A percentile compares a stretch with the other conserved stretches of the same genome.
These are phyloP conservation scores for Solanum piurae DNA, from an alignment of 257 asterid species.

Conservation along the genomic window DNA sequence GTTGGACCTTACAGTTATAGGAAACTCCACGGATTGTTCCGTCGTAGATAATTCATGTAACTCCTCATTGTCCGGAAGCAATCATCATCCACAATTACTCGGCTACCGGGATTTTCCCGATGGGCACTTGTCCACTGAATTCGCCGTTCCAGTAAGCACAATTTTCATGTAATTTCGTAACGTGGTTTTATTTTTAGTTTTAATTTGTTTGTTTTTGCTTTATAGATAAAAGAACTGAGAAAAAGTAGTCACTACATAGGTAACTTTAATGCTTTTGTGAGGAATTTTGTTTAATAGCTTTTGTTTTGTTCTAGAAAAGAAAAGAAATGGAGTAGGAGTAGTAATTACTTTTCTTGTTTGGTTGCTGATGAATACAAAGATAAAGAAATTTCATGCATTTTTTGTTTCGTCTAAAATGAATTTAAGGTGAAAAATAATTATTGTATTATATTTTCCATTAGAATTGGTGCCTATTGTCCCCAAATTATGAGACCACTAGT, in stretches of 20 bases:
- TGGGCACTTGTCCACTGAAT: slow-evolving; percentile 48
- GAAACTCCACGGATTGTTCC: slow-evolving; percentile 30
- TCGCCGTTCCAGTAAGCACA: slow-evolving; percentile 57
- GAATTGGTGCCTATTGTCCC: not conserved
- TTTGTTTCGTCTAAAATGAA: not conserved
- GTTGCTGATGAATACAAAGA: slow-evolving; percentile 1
- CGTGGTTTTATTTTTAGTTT: not conserved
- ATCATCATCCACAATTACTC: slow-evolving; percentile 17
- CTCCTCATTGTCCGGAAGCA: slow-evolving; percentile 31
- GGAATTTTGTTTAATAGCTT: slow-evolving; percentile 14
- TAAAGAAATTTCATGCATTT: not conserved
- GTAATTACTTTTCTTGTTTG: slow-evolving; percentile 8
- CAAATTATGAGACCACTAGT: not conserved
- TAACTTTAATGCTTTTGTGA: slow-evolving; percentile 22
- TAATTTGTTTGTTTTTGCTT: not conserved
- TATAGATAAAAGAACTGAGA: not conserved
- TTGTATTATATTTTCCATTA: not conserved
- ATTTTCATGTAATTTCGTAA: not conserved
- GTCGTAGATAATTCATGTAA: slow-evolving; percentile 39
- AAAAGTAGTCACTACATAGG: not conserved
- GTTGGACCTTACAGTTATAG: slow-evolving; percentile 11
- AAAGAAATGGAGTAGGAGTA: not conserved
- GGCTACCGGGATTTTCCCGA: slow-evolving; percentile 33
- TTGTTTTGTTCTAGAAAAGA: slow-evolving; percentile 16
- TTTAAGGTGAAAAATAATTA: not conserved